These are phyloP conservation scores for Fusarium sp. DNA, from an alignment of 2,329 filamentous ascomycete genomes.

Conservation along the genomic window DNA sequence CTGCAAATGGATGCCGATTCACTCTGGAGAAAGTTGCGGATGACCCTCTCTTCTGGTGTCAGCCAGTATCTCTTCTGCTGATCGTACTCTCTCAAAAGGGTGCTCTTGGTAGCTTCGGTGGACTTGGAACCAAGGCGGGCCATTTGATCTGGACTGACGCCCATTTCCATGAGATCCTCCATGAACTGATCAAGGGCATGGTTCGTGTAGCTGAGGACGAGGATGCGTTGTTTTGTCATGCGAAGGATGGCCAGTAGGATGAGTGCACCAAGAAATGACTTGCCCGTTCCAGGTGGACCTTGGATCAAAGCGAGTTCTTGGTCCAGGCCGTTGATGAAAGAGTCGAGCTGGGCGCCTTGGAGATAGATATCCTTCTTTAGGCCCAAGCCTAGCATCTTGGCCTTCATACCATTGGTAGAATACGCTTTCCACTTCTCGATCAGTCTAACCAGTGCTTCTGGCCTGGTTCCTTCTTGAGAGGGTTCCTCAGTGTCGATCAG, in stretches of 20 bases:
- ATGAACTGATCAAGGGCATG: conserved; percentile 75
- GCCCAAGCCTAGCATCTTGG: conserved; percentile 5
- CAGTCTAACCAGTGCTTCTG: conserved; percentile 8
- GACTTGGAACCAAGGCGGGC: conserved; percentile 73
- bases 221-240: conserved; percentile 60
- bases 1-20: not conserved
- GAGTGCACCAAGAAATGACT: conserved; percentile 77
- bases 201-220: conserved; percentile 76
- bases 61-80: conserved; percentile 43
- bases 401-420: not conserved
- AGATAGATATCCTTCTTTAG: conserved; percentile 42
- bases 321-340: conserved; percentile 64
- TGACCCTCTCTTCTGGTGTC: conserved; percentile 34
- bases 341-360: conserved; percentile 61
- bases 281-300: conserved; percentile 81
- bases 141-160: conserved; percentile 61
- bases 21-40: conserved; percentile 55
- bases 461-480: conserved; percentile 11
- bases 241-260: conserved; percentile 66
- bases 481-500: conserved; percentile 53
- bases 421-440: not conserved
- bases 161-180: conserved; percentile 70
- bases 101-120: conserved; percentile 56
- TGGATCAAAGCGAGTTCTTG: conserved; percentile 71
- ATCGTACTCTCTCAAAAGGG: conserved; percentile 58